A percentile compares a stretch with the other conserved stretches of the same genome.
phyloP scores from a whole-genome alignment of 2,329 filamentous ascomycete species.

The Cladobotryum mycophilum region DNA sequence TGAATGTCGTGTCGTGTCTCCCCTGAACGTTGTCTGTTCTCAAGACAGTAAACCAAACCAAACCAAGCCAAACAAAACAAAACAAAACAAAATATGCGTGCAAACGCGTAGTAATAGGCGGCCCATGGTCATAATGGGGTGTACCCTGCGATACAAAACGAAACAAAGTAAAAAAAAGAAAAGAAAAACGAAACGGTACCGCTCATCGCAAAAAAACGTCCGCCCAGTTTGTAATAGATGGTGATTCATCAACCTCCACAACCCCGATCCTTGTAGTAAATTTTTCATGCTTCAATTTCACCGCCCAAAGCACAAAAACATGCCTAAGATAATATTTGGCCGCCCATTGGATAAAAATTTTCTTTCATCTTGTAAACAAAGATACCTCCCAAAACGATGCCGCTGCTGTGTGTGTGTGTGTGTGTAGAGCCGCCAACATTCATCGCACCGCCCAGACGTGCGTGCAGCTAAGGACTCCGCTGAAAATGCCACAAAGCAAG shows the following conservation, averaged over 20 bases:
- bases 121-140: neutral
- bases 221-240: neutral
- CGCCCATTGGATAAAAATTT: no score
- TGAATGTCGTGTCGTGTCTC: neutral
- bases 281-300: no score
- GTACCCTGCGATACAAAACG: neutral
- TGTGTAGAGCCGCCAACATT: neutral
- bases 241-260: neutral
- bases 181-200: no score
- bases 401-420: neutral
- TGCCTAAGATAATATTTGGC: no score
- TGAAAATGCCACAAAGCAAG: neutral
- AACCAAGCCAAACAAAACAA: neutral
- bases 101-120: neutral
- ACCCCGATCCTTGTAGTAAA: no score
- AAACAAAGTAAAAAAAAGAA: no score
- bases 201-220: neutral
- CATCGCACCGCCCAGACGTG: neutral
- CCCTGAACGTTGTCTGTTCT: neutral
- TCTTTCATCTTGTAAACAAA: no score
- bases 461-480: neutral
- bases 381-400: neutral
- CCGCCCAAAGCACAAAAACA: no score
- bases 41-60: no score
- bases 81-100: neutral